Percentiles rank a stretch among this genome's conserved stretches.
Conservation (phyloP, 2,329 filamentous ascomycete genomes). For the Lecanicillium sp. region DNA sequence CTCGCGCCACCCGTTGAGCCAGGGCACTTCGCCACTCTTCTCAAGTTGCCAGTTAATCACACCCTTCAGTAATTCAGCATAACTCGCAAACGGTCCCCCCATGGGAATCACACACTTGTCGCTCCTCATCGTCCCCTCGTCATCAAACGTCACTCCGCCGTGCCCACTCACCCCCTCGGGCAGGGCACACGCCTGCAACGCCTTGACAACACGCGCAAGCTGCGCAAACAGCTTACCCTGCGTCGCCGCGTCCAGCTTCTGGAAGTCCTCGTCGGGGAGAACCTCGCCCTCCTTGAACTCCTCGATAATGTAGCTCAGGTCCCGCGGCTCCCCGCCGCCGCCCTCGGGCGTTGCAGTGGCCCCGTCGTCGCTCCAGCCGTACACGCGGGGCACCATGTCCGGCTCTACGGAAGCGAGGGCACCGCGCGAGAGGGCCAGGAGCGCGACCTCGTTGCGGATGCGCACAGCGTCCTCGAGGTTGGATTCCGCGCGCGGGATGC, state of each 20-base stretch:
- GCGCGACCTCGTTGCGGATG: conserved; percentile 11
- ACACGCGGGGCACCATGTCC: conserved; percentile 1
- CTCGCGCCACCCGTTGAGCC: conserved; percentile 14
- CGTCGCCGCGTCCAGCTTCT: neutral
- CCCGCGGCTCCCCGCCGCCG: too few species aligned
- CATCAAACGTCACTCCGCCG: conserved; percentile 13
- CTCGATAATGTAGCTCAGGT: conserved; percentile 10
- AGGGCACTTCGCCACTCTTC: conserved; percentile 9
- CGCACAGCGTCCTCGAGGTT: conserved; percentile 12
- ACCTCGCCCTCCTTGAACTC: conserved; percentile 14
- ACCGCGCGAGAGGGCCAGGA: conserved; percentile 9
- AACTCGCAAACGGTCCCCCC: conserved; percentile 13
- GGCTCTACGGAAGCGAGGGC: neutral
- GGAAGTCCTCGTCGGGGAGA: conserved; percentile 5
- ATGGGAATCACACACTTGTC: conserved; percentile 6
- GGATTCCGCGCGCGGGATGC: conserved; percentile 10
- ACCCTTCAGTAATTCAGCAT: conserved; percentile 8
- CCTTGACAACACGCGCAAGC: conserved; percentile 9
- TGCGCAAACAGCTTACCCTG: conserved; percentile 8
- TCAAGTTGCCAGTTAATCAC: conserved; percentile 11
- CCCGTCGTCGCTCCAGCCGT: conserved; percentile 9
- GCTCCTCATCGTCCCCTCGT: conserved; percentile 4
- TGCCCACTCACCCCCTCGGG: neutral
- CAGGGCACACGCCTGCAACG: conserved; percentile 8
- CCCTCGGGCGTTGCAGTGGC: too few species aligned